Evolutionary conservation across 169 alveolate genomes (phyloP), one percentile per base, ranked within the genome.

Genomic region (Amoebophrya sp.): DNA sequence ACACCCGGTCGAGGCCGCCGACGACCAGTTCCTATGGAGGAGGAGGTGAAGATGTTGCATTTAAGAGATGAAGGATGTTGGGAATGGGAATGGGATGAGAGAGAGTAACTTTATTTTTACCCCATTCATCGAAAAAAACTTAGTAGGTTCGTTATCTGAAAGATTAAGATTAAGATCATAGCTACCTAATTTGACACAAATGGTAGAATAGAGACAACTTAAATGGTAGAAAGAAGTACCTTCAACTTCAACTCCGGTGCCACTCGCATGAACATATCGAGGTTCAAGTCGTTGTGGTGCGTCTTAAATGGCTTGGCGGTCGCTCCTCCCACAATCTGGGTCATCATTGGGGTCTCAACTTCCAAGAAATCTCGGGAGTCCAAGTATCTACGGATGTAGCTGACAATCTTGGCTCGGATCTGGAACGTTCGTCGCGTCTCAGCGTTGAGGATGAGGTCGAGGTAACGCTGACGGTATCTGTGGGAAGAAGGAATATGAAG

Each of bases 281-380:
- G 96, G 93, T 98, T 96, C 89, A 99, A 95, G 91, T 98, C 99
- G 95, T 99, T 98, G 96, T 98, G 99, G 94, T 96, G 98, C 53
- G 99, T 99, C 47, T 95, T 96, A 96, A 99, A 99, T 40, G 99
- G 99, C 93, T 95, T 96, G 2, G 99, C 99, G 40, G 98, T 95
- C 0, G 99, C 99, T n/a, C 98, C 99, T 40, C 99, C 99, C 38
- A 98, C 97, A 40, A 97, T 96, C 96, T 97, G 96, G 93, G 98
- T 97, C 98, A 99, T 97, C 97, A 97, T 98, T 38, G 99, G 99
- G 76, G 99, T 99, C 96, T 99, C 99, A 38, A 98, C 99, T 95
- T 99, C 99, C 34, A 97, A 55, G 95, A 98, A 98, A 2, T 98
- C 99, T 41, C 97, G 95, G 77, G 95, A 96, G 92, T 96, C 98